phyloP scores from a whole-genome alignment of 1,139 yeast species.

The Kodamaea suecica region DNA sequence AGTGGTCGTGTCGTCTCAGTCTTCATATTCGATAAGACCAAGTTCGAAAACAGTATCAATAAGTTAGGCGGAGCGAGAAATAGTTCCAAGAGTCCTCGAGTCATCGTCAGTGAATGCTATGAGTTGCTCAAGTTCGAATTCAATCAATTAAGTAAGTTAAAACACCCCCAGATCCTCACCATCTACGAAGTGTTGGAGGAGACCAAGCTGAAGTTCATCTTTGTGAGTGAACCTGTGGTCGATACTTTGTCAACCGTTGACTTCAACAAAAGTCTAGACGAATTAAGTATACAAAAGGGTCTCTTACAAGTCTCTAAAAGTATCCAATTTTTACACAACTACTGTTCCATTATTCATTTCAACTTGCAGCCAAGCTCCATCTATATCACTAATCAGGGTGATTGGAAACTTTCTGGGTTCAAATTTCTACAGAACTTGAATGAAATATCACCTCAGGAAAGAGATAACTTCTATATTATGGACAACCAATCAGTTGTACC shows the following conservation, averaged over 20 bases:
- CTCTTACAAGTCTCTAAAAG: conserved; percentile 75
- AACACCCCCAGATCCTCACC: conserved; percentile 84
- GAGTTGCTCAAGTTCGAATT: conserved; percentile 51
- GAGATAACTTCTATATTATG: conserved; percentile 57
- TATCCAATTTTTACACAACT: conserved; percentile 74
- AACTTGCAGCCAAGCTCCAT: conserved; percentile 78
- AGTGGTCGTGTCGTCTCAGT: conserved; percentile 67
- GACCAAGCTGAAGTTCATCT: conserved; percentile 69
- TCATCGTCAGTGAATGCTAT: conserved; percentile 38
- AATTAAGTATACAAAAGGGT: conserved; percentile 80
- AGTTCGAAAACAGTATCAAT: conserved; percentile 54
- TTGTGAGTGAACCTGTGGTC: conserved; percentile 79
- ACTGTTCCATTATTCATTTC: conserved; percentile 72
- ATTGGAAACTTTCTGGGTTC: conserved; percentile 88
- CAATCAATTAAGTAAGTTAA: conserved; percentile 68
- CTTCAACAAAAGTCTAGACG: conserved; percentile 49
- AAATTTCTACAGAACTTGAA: conserved; percentile 57
- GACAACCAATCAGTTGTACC: conserved; percentile 76
- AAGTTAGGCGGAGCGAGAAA: conserved; percentile 8
- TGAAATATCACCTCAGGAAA: conserved; percentile 45
- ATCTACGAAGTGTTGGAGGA: conserved; percentile 87
- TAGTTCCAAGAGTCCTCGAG: conserved; percentile 34
- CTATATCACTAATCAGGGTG: conserved; percentile 78
- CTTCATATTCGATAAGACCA: conserved; percentile 82
- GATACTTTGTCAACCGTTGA: conserved; percentile 54